Evolutionary conservation across 139 green algal species (phyloP).

Genomic region (Closterium sp.): DNA sequence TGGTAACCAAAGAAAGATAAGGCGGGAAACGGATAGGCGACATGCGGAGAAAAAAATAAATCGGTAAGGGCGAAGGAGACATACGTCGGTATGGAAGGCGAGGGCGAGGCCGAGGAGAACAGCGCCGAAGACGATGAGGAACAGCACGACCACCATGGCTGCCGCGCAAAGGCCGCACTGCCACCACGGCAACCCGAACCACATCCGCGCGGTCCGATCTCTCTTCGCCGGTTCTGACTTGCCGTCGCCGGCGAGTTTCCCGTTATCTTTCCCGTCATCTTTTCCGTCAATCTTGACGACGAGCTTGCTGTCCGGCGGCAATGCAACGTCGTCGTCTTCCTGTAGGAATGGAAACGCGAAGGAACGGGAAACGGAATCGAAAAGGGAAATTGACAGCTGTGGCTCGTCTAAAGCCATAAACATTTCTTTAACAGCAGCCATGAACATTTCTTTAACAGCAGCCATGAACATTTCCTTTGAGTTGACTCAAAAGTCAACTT

Average conservation of each 20-base stretch:
- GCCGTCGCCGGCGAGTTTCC: background rate
- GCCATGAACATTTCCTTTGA: no score
- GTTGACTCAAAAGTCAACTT: no score
- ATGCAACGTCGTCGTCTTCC: background rate
- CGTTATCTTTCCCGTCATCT: background rate
- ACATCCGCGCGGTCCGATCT: background rate
- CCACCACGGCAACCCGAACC: background rate
- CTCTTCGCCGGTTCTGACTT: background rate
- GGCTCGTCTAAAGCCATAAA: no score
- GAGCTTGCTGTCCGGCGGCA: background rate
- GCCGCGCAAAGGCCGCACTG: background rate
- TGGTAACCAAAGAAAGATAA: no score
- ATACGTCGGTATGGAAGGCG: background rate
- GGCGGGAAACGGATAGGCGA: no score
- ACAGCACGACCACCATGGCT: background rate
- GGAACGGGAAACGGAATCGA: background rate
- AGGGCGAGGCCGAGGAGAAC: background rate
- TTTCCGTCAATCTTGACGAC: background rate
- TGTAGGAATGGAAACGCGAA: background rate
- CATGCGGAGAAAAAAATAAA: no score
- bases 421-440: no score
- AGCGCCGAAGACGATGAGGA: background rate
- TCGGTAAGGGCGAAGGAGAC: no score
- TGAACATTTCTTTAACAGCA: no score
- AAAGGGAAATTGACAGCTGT: no score